Evolutionary conservation across 23 red algal species (phyloP), one percentile per base, ranked within the genome.

Genomic region (Gracilaria domingensis): DNA sequence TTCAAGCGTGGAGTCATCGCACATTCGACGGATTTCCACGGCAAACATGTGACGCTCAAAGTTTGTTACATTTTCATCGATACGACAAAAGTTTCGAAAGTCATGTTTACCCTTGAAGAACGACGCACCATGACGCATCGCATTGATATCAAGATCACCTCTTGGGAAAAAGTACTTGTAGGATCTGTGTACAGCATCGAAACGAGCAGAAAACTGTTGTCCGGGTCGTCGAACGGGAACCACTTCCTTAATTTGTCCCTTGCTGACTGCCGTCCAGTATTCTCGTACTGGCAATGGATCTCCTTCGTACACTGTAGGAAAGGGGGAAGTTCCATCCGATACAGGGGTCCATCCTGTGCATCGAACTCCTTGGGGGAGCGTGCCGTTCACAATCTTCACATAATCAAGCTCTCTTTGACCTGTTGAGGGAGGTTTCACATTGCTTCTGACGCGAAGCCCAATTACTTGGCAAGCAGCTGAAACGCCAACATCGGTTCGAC

Each of bases 81-180:
- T 87, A 58, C 95, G 95, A 83, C 97, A 99, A 88, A 96, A 99
- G 64, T 99, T 96, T 26, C 88, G 89, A 95, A 95, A 99, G 59
- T 99, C 97, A 88, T 99, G 97, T 20, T 51, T 54, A 23, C 97
- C 97, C n/a, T 95, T 75, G 84, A 96, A 96, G 49, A 50, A 81
- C 21, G 49, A 49, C 11, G 94, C 93, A 12, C 84, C 97, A 33
- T 81, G 50, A 14, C 62, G 48, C 97, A 99, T 99, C 35, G 91
- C 82, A 9, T 35, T 73, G 54, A 99, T 70, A 57, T 94, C 93
- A 69, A 94, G 66, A 35, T 65, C 83, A 20, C 75, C 66, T 8
- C 78, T 48, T 66, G 82, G 40, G 44, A 99, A 93, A 42, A 95
- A 95, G 87, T 99, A 99, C 32, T 96, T 94, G 93, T 99, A 99